phyloP scores from a whole-genome alignment of 169 alveolate genomes.

The Toxoplasma gondii region DNA sequence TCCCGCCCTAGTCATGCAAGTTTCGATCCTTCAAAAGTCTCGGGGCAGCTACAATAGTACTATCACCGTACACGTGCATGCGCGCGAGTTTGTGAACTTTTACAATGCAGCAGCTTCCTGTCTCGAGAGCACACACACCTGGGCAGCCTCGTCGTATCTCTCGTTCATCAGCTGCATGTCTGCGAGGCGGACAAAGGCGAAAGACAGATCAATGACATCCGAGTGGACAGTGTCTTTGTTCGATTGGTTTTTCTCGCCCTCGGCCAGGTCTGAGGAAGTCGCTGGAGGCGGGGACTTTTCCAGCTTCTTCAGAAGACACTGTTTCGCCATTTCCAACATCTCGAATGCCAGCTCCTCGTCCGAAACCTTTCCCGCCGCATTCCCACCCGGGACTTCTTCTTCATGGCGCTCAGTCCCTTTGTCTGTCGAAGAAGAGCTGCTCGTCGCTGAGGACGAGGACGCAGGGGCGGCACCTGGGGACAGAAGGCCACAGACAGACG shows the following conservation, averaged over 20 bases:
- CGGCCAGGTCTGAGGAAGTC: background rate
- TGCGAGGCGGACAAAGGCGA: constrained; percentile 48
- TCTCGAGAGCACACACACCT: background rate
- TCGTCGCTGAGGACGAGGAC: background rate
- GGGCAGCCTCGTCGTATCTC: constrained; percentile 42
- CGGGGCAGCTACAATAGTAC: no score
- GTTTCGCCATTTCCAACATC: constrained; percentile 43
- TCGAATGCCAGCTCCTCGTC: constrained; percentile 52
- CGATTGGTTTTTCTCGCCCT: background rate
- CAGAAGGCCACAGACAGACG: background rate
- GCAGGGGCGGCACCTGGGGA: background rate
- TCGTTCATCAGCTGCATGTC: constrained; percentile 60
- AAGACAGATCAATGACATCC: constrained; percentile 41
- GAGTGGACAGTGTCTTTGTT: background rate
- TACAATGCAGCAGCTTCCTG: background rate
- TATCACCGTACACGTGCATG: no score
- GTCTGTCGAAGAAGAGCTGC: background rate
- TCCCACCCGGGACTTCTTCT: constrained; percentile 7
- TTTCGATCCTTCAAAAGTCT: no score
- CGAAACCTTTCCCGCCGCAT: constrained; percentile 31
- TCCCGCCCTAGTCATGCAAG: no score
- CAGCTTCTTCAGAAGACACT: constrained; percentile 28
- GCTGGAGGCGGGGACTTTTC: background rate
- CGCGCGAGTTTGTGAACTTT: no score
- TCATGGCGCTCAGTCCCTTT: background rate